Percentiles rank a stretch among this genome's conserved stretches.
Conservation (phyloP, 495 filamentous ascomycete species). For the Aspergillus conjunctus region DNA sequence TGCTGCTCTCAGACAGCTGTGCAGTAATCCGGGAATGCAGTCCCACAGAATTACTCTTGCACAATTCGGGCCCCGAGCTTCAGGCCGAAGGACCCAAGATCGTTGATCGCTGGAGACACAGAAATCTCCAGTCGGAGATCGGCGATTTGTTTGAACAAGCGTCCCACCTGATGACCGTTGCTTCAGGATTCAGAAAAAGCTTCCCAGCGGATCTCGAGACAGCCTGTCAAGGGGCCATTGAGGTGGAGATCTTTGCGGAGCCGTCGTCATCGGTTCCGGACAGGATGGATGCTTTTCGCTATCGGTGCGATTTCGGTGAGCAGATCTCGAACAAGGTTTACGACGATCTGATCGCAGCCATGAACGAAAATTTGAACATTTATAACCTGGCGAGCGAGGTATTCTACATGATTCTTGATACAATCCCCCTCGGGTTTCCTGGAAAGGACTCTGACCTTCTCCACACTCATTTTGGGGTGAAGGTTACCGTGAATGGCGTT, state of each 20-base stretch:
- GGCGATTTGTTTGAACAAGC: constrained; percentile 40
- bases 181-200: constrained; percentile 55
- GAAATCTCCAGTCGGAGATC: constrained; percentile 44
- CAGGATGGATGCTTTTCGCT: constrained; percentile 70
- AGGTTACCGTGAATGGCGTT: constrained; percentile 68
- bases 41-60: constrained; percentile 66
- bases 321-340: constrained; percentile 74
- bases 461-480: constrained; percentile 70
- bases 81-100: constrained; percentile 39
- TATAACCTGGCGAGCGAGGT: constrained; percentile 51
- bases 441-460: constrained; percentile 50
- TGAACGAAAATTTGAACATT: constrained; percentile 44
- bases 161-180: constrained; percentile 58
- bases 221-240: constrained; percentile 59
- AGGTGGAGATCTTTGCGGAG: constrained; percentile 70
- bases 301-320: constrained; percentile 69
- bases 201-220: constrained; percentile 66
- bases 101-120: constrained; percentile 47
- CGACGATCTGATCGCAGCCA: constrained; percentile 40
- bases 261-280: constrained; percentile 64
- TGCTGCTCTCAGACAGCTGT: constrained; percentile 76
- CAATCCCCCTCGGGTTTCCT: constrained; percentile 39
- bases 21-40: constrained; percentile 79
- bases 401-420: constrained; percentile 54
- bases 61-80: constrained; percentile 43